phyloP scores from a whole-genome alignment of 768 basidiomycete genomes.

The Suillus ampliporus region DNA sequence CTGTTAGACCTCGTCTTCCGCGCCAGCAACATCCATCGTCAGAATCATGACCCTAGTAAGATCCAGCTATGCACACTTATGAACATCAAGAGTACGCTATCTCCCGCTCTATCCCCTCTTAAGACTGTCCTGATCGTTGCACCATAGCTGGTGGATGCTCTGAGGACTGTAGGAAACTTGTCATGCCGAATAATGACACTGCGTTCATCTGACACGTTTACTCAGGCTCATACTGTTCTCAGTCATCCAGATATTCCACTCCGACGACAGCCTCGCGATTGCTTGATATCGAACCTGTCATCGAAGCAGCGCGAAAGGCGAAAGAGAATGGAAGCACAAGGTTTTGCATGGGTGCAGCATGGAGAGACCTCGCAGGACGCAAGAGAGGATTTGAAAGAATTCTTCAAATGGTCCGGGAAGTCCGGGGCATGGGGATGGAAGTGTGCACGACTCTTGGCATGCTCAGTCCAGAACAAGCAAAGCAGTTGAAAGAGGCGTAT shows the following conservation, averaged over 20 bases:
- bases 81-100: conserved; percentile 94
- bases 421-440: conserved; percentile 97
- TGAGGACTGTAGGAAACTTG: conserved; percentile 79
- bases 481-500: conserved; percentile 90
- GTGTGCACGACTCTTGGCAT: conserved; percentile 99
- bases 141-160: conserved; percentile 87
- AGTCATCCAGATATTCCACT: conserved; percentile 92
- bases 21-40: conserved; percentile 83
- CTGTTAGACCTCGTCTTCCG: conserved; percentile 89
- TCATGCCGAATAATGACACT: conserved; percentile 3
- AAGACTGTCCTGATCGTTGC: conserved; percentile 14
- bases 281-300: conserved; percentile 88
- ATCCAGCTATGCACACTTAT: conserved; percentile 96
- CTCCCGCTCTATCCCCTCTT: conserved; percentile 31
- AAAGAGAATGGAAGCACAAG: conserved; percentile 97
- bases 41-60: conserved; percentile 86
- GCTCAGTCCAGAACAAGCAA: conserved; percentile 92
- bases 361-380: conserved; percentile 92
- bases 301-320: conserved; percentile 90
- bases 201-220: conserved; percentile 11
- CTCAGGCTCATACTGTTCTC: conserved; percentile 94
- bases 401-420: conserved; percentile 87
- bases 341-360: conserved; percentile 99
- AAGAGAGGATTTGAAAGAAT: conserved; percentile 95
- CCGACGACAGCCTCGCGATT: conserved; percentile 87